These are phyloP conservation scores for Chrysosphaeria jannelii DNA, from an alignment of 2,329 filamentous ascomycete species.

Conservation along the genomic window DNA sequence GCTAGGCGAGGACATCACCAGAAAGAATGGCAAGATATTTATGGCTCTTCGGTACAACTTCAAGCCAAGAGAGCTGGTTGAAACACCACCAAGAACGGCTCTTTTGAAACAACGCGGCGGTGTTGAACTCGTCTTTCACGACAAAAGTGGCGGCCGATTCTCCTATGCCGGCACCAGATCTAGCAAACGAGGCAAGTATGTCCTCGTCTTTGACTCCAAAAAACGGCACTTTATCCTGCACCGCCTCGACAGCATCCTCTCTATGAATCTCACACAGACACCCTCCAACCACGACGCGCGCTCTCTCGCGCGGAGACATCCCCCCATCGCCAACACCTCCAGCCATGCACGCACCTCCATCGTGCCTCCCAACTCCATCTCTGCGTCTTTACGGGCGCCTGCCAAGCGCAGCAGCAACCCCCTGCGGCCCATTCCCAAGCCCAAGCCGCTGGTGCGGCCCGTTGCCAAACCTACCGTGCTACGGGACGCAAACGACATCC, in stretches of 20 bases:
- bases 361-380: too few species aligned
- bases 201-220: conserved; percentile 45
- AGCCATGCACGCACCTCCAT: too few species aligned
- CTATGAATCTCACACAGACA: conserved; percentile 54
- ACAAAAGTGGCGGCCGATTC: conserved; percentile 22
- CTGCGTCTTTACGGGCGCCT: conserved; percentile 3
- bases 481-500: conserved; percentile 4
- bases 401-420: conserved; percentile 2
- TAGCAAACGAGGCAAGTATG: conserved; percentile 24
- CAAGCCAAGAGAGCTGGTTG: conserved; percentile 21
- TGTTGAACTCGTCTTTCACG: conserved; percentile 24
- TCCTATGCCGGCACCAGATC: conserved; percentile 28
- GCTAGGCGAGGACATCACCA: conserved; percentile 24
- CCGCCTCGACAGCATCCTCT: conserved; percentile 49
- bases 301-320: conserved; percentile 32
- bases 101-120: conserved; percentile 14
- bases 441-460: conserved; percentile 2
- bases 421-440: conserved; percentile 4
- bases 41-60: conserved; percentile 33
- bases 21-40: conserved; percentile 26
- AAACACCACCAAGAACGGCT: too few species aligned
- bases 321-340: conserved; percentile 21
- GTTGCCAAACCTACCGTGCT: conserved; percentile 2
- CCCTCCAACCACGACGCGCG: conserved; percentile 32
- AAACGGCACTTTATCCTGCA: conserved; percentile 58